Conservation (phyloP, 2,329 filamentous ascomycete genomes). For the Pseudopithomyces maydicus region DNA sequence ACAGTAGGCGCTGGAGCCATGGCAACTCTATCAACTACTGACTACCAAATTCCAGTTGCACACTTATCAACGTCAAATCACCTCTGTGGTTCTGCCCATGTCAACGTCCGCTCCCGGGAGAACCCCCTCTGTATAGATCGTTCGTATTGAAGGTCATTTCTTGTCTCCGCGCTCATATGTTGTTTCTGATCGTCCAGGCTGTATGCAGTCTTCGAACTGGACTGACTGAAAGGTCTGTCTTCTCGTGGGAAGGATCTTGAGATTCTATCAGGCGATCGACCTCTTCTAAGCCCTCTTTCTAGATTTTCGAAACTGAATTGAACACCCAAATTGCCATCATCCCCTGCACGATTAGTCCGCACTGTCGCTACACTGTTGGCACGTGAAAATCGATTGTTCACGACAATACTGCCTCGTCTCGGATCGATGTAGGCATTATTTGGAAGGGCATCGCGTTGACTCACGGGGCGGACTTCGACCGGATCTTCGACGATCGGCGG, state of each 20-base stretch:
- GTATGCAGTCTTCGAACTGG: not conserved
- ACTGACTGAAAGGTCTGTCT: not conserved
- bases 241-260: not conserved
- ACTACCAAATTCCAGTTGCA: too few relatives aligned
- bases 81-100: too few relatives aligned
- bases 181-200: not conserved
- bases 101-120: too few relatives aligned
- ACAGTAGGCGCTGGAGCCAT: too few relatives aligned
- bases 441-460: slow-evolving; percentile 43
- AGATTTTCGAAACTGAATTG: not conserved
- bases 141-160: too few relatives aligned
- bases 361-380: not conserved
- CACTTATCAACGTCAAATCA: too few relatives aligned
- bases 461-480: slow-evolving; percentile 46
- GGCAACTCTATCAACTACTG: too few relatives aligned
- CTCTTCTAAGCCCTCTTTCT: not conserved
- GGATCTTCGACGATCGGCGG: slow-evolving; percentile 49
- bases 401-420: slow-evolving; percentile 41
- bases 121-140: too few relatives aligned
- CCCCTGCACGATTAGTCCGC: not conserved
- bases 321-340: not conserved
- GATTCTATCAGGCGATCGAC: not conserved
- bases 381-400: slow-evolving; percentile 55
- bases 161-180: too few relatives aligned
- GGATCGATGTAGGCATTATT: slow-evolving; percentile 48